phyloP scores from a whole-genome alignment of 73 alveolate species.

The Paramecium pentaurelia region DNA sequence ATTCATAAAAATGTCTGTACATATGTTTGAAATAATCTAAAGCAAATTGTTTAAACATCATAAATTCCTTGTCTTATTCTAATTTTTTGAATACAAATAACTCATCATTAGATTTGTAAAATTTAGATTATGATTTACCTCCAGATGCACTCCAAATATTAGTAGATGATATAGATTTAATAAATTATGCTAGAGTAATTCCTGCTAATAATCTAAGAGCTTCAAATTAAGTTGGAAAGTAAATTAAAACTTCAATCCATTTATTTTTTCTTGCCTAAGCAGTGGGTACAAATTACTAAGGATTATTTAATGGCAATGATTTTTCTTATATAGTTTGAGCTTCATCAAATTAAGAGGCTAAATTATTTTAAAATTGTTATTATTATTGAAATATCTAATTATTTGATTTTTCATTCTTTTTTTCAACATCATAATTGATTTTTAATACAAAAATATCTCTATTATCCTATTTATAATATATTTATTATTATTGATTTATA shows the following conservation, averaged over 20 bases:
- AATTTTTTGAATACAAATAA: conserved; percentile 49
- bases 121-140: conserved; percentile 45
- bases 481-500: neutral
- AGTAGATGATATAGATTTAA: conserved; percentile 35
- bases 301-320: neutral
- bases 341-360: neutral
- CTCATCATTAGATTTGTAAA: conserved; percentile 49
- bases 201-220: conserved; percentile 47
- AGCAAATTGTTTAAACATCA: conserved; percentile 54
- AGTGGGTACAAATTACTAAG: neutral
- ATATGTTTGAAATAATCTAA: conserved; percentile 56
- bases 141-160: conserved; percentile 41
- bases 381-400: neutral
- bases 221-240: conserved; percentile 53
- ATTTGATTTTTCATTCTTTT: neutral
- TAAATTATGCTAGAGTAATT: conserved; percentile 16
- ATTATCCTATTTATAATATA: neutral
- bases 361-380: neutral
- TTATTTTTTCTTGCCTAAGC: neutral
- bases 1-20: conserved; percentile 10
- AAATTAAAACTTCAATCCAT: conserved; percentile 18
- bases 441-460: neutral
- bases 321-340: neutral
- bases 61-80: conserved; percentile 32
- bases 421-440: conserved; percentile 38